Percentiles rank a stretch among this genome's conserved stretches.
These are phyloP conservation scores for Tuber brumale DNA, from an alignment of 495 filamentous ascomycete species.

Conservation along the genomic window DNA sequence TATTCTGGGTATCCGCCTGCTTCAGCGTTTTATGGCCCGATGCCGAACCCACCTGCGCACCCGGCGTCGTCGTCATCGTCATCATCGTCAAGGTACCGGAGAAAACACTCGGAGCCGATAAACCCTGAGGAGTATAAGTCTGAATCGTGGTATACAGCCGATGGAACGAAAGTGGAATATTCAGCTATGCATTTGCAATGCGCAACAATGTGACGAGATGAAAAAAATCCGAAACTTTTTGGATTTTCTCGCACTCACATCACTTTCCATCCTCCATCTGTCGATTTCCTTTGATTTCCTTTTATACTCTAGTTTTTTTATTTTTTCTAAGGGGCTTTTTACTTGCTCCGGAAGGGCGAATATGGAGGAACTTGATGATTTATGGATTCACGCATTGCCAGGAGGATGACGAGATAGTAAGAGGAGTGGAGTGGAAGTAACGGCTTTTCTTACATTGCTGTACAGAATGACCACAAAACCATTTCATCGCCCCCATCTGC, in stretches of 20 bases:
- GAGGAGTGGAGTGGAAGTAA: constrained; percentile 3
- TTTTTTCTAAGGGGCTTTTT: neutral
- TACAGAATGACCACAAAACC: neutral
- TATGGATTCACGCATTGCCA: neutral
- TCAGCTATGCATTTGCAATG: constrained; percentile 40
- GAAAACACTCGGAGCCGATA: constrained; percentile 15
- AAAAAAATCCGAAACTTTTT: neutral
- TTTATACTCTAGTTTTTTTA: neutral
- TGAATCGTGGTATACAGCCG: constrained; percentile 36
- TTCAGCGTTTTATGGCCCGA: constrained; percentile 37
- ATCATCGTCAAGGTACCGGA: constrained; percentile 25
- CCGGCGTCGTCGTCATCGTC: constrained; percentile 13
- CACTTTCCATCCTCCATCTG: neutral
- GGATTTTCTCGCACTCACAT: neutral
- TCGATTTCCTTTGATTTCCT: neutral
- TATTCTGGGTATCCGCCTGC: constrained; percentile 38
- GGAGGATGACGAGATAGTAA: neutral
- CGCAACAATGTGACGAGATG: constrained; percentile 34
- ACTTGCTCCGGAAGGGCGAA: neutral
- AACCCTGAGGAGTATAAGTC: constrained; percentile 34
- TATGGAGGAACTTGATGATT: neutral
- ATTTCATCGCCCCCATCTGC: neutral
- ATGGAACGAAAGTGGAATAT: constrained; percentile 38
- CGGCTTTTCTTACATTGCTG: neutral
- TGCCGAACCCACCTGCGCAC: constrained; percentile 12